phyloP scores from a whole-genome alignment of 495 filamentous ascomycete genomes.

The Penicillium subrubescens region DNA sequence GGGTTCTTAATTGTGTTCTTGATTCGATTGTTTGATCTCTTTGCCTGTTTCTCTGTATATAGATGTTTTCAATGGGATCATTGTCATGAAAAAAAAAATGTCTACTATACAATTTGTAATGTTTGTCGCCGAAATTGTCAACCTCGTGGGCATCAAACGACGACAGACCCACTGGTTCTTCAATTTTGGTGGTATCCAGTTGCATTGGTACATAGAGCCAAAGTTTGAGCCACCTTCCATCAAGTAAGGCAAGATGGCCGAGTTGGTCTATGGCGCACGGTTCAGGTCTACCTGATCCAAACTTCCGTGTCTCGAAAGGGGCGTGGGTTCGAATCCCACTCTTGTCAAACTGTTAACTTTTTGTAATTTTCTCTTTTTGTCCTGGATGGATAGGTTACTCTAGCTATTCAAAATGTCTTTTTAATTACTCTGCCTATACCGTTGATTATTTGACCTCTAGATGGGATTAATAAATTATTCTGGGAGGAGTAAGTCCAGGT shows the following conservation, averaged over 20 bases:
- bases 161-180: no score
- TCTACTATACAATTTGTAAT: not conserved
- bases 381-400: no score
- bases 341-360: constrained; percentile 33
- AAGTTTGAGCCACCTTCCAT: not conserved
- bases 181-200: not conserved
- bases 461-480: no score
- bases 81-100: not conserved
- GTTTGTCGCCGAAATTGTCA: not conserved
- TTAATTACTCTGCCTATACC: no score
- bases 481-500: no score
- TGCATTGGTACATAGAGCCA: constrained; percentile 8
- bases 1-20: constrained; percentile 53
- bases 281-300: constrained; percentile 37
- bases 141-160: no score
- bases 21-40: no score
- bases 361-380: constrained; percentile 5
- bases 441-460: no score
- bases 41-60: not conserved
- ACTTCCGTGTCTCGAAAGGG: constrained; percentile 31
- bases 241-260: constrained; percentile 39
- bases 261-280: constrained; percentile 42
- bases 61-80: not conserved
- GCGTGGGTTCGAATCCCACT: constrained; percentile 45
- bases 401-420: no score